Conservation (phyloP, 495 filamentous ascomycete genomes). For the Xylaria cubensis region DNA sequence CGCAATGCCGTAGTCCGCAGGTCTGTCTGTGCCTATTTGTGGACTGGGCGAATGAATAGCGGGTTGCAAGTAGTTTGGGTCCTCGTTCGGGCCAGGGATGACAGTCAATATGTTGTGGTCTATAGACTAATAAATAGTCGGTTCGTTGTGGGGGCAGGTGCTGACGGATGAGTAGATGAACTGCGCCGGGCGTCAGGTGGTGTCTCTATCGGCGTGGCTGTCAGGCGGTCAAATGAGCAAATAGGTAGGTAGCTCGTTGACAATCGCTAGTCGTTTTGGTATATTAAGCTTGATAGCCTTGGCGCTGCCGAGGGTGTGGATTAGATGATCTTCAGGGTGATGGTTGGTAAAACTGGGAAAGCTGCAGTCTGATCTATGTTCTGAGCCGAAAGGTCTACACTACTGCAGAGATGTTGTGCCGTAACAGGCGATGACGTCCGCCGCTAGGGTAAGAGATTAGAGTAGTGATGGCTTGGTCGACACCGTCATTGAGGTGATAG, state of each 20-base stretch:
- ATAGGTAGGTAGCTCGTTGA: constrained; percentile 7
- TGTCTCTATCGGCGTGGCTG: constrained; percentile 22
- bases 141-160: background rate
- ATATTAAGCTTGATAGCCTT: constrained; percentile 12
- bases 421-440: constrained; percentile 25
- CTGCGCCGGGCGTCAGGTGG: constrained; percentile 21
- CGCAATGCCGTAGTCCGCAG: constrained; percentile 2
- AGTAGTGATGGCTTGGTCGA: constrained; percentile 20
- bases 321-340: constrained; percentile 24
- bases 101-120: constrained; percentile 24
- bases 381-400: constrained; percentile 3
- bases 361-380: constrained; percentile 18
- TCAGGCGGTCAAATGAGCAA: constrained; percentile 11
- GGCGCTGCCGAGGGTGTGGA: constrained; percentile 13
- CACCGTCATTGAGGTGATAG: constrained; percentile 15
- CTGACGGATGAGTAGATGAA: constrained; percentile 21
- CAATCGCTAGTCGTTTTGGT: constrained; percentile 12
- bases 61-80: constrained; percentile 9
- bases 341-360: constrained; percentile 16
- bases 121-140: constrained; percentile 25
- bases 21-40: constrained; percentile 1
- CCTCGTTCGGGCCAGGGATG: constrained; percentile 15
- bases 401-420: constrained; percentile 6
- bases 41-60: constrained; percentile 20
- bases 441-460: constrained; percentile 20